Conservation (phyloP, 1,284 basidiomycete species). For the Leucoagaricus sp. region DNA sequence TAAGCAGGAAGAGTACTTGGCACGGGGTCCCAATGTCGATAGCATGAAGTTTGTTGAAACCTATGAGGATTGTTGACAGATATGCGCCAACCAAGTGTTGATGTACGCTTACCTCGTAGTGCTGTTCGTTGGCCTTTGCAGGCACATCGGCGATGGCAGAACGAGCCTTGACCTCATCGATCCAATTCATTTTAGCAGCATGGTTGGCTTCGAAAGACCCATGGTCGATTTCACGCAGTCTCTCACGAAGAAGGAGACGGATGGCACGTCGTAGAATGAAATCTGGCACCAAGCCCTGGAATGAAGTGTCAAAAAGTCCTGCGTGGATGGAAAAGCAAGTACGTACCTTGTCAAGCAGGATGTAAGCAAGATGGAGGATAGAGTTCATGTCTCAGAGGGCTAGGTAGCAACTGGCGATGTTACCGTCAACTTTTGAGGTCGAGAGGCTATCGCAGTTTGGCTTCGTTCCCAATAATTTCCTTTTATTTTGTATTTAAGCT, state of each 20-base stretch:
- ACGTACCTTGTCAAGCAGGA: conserved; percentile 35
- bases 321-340: background rate
- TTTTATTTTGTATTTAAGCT: too few relatives aligned
- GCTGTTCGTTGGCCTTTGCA: conserved; percentile 78
- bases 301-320: background rate
- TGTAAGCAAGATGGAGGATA: conserved; percentile 32
- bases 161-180: conserved; percentile 52
- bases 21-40: conserved; percentile 61
- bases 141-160: conserved; percentile 65
- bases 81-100: background rate
- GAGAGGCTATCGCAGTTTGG: too few relatives aligned
- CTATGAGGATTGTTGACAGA: conserved; percentile 29
- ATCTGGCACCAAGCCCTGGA: conserved; percentile 62
- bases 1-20: conserved; percentile 74
- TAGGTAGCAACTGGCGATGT: too few relatives aligned
- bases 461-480: too few relatives aligned
- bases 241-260: conserved; percentile 57
- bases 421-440: too few relatives aligned
- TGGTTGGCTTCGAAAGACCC: conserved; percentile 67
- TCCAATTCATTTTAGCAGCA: conserved; percentile 67
- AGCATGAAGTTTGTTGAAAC: conserved; percentile 71
- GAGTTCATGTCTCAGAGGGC: conserved; percentile 19
- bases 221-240: conserved; percentile 62
- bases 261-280: conserved; percentile 61
- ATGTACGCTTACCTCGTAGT: conserved; percentile 61